Evolutionary conservation across 2,329 filamentous ascomycete genomes (phyloP), one percentile per base, ranked within the genome.

Genomic region (Colletotrichum truncatum): DNA sequence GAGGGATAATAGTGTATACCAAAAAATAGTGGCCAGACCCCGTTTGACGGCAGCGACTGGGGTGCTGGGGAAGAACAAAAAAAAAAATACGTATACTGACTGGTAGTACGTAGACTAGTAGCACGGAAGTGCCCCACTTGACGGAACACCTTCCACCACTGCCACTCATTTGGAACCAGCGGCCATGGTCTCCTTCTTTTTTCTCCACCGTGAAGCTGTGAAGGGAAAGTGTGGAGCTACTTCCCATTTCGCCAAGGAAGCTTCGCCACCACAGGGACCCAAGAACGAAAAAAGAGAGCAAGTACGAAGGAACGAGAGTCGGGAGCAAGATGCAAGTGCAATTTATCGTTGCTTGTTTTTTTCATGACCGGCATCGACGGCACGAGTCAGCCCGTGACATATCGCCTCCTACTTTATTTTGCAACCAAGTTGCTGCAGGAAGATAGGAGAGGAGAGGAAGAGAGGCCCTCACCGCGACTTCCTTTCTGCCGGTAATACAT

Each of bases 221-320:
- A n/a, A n/a, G n/a, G n/a, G n/a, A n/a, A n/a, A 25, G 8, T 18
- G 38, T 41, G 51, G 51, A 54, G 51, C 9, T 10, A 21, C 28
- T 25, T 16, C n/a, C 57, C 39, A 61, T 51, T 38, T 55, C 58
- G 63, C 63, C 63, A 66, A 66, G 63, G 57, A 52, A 66, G 63
- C 63, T 66, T 66, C 63, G 63, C 63, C 63, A 63, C 63, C 49
- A 63, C 57, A 26, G 57, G 43, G 45, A 21, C 28, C 32, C 23
- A 28, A 21, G 12, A 23, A 9, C 39, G 11, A 34, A 16, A 25
- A 36, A 11, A 5, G n/a, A n/a, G n/a, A n/a, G n/a, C n/a, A n/a
- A n/a, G n/a, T n/a, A n/a, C n/a, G n/a, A 9, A 18, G 36, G 36
- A 36, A 43, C 36, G 59, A 56, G 25, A 25, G 43, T 28, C 28